These are phyloP conservation scores for Pyrenophora teres DNA, from an alignment of 2,329 filamentous ascomycete genomes.

Conservation along the genomic window DNA sequence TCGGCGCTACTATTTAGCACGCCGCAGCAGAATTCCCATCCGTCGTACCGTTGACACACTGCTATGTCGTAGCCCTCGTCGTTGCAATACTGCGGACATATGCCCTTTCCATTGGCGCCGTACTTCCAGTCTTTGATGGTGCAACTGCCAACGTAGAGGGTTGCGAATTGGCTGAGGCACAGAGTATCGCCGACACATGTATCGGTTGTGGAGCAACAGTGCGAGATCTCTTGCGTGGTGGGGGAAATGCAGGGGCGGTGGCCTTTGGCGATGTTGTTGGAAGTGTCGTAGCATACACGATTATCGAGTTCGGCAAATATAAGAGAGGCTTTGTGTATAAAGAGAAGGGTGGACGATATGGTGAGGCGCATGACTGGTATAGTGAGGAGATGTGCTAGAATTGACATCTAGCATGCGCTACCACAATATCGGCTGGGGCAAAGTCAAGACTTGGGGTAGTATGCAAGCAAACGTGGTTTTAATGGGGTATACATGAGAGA, in stretches of 20 bases:
- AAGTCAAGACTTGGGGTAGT: too few relatives aligned
- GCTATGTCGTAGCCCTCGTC: neutral
- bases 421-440: too few relatives aligned
- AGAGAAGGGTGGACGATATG: too few relatives aligned
- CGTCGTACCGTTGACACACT: too few relatives aligned
- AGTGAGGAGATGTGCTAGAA: too few relatives aligned
- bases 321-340: too few relatives aligned
- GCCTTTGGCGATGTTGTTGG: neutral
- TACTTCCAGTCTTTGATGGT: slow-evolving; percentile 1
- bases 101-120: neutral
- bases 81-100: slow-evolving; percentile 1
- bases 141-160: slow-evolving; percentile 4
- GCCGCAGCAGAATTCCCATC: too few relatives aligned
- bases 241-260: slow-evolving; percentile 1
- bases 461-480: too few relatives aligned
- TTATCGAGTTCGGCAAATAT: neutral
- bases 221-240: neutral
- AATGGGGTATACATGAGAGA: too few relatives aligned
- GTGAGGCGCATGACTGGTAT: too few relatives aligned
- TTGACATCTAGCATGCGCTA: too few relatives aligned
- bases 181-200: slow-evolving; percentile 3
- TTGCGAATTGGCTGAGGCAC: slow-evolving; percentile 2
- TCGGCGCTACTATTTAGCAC: too few relatives aligned
- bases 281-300: neutral
- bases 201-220: slow-evolving; percentile 3